A percentile compares a stretch with the other conserved stretches of the same genome.
Conservation (phyloP, 2,329 filamentous ascomycete species). For the Cercospora janseana region DNA sequence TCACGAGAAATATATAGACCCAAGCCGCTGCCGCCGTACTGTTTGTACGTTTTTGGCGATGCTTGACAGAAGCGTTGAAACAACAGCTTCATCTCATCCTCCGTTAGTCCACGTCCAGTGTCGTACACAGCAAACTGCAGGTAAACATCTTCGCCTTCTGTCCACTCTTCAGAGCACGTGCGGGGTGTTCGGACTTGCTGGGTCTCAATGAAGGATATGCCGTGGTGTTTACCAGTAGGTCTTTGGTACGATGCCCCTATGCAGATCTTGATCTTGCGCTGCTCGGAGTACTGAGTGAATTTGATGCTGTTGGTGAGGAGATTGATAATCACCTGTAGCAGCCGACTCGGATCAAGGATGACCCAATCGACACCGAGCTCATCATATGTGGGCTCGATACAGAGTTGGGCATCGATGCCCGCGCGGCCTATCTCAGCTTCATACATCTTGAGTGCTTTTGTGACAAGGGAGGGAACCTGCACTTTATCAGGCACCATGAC, state of each 20-base stretch:
- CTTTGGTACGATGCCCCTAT: constrained; percentile 38
- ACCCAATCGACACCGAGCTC: constrained; percentile 41
- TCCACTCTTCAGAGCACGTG: constrained; percentile 35
- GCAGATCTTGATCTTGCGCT: constrained; percentile 41
- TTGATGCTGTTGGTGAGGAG: constrained; percentile 51
- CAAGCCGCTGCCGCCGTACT: constrained; percentile 47
- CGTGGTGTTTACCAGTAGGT: constrained; percentile 37
- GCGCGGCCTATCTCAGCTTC: constrained; percentile 33
- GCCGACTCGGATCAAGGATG: constrained; percentile 44
- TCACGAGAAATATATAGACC: constrained; percentile 50
- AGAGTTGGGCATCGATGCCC: constrained; percentile 30
- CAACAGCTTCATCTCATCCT: constrained; percentile 42
- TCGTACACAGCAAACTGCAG: constrained; percentile 47
- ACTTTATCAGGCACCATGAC: constrained; percentile 44
- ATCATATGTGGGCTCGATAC: constrained; percentile 40
- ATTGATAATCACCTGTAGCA: constrained; percentile 46
- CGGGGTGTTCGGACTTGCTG: constrained; percentile 27
- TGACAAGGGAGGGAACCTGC: constrained; percentile 39
- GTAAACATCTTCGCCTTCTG: constrained; percentile 39
- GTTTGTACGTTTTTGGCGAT: constrained; percentile 36
- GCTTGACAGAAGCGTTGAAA: constrained; percentile 46
- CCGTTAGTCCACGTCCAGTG: constrained; percentile 43
- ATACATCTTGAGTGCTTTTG: constrained; percentile 37
- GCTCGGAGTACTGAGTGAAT: constrained; percentile 42
- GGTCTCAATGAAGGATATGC: constrained; percentile 37